Base-by-base conservation (phyloP, 345 rosid genomes). In the Arabidopsis arenosa region DNA sequence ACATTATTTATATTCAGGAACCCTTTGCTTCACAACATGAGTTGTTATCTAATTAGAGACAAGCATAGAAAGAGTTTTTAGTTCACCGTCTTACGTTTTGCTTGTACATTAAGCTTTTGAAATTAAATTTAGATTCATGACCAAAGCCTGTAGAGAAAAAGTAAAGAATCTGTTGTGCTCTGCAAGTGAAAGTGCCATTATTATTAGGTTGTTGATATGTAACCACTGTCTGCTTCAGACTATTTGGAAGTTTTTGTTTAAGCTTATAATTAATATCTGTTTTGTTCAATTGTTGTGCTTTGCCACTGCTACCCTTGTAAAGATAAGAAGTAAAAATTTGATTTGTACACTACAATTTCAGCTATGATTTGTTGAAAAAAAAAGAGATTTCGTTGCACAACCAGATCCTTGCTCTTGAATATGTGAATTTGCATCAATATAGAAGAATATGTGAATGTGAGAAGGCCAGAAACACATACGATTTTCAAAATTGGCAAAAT, bases 401-500 rank as follows among this genome's bases (percentile, higher is more conserved):
- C 35, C 35, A 6, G 35, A 11, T 32, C 14, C 61, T 56, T 33
- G 13, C 62, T 33, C 44, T 15, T 5, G 14, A 58, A 35, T 15
- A 58, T 58, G 6, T 35, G 21, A n/a, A 32, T 55, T 10, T 10
- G 28, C 43, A 18, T 37, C 32, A 17, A 15, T 60, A 61, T 7
- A 35, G 26, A 23, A 23, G 26, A 23, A 23, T 17, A 11, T 61
- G 32, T 39, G 30, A 2, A 36, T 15, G 36, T 8, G 63, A 13
- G 48, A 28, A 54, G 66, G 36, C 51, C 18, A 12, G 18, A 41
- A 62, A 62, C 21, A 41, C 23, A 67, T 41, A 56, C 43, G 39
- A 15, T 12, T 66, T 37, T 69, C 73, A 69, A 55, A 55, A 69
- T 56, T 69, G 73, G 63, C 73, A 55, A 53, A 23, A 68, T 53